Evolutionary conservation across 352 stramenopile genomes (phyloP), one percentile per base, ranked within the genome.

Genomic region (Pilasporangium apinafurcum): DNA sequence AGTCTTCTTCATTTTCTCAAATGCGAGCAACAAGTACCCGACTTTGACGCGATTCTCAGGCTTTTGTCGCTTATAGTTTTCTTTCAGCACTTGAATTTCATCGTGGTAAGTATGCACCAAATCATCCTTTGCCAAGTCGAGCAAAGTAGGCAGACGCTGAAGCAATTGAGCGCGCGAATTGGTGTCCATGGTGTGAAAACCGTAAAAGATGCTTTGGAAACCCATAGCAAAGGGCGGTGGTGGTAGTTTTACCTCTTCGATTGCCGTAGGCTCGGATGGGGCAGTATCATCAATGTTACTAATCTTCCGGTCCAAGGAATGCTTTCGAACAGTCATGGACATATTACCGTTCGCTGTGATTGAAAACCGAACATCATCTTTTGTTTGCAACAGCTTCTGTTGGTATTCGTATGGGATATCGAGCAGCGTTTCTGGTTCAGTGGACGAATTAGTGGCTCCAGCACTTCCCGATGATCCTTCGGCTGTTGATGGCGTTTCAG

Each of bases 81-180:
- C 79, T 21, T 79, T 80, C 10, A 92, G 53, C 6, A 83, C 61
- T 30, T 83, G 63, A 37, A 92, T 92, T 30, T 92, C 79, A 28
- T 92, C 79, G 53, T 89, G 77, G 47, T 92, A 92, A 17, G 79
- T 92, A 44, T 89, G 79, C 10, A 82, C 79, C 9, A 86, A 62
- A 44, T 92, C 79, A 35, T 88, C 79, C 37, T 81, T 79, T 8
- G 76, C 79, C 10, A 86, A 49, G 48, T 92, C 79, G 0, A 92
- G 52, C 16, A 92, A 46, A 10, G 54, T 77, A 6, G 79, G 79
- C 0, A 92, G 49, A 4, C 79, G 67, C 39, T 92, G 72, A 64
- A 92, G 79, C 12, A 92, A 42, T 17, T 72, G 72, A 24, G 57
- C 61, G 8, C 76, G 71, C 21, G 74, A 79, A 0, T 53, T 41